These are phyloP conservation scores for Aspergillus glaucus DNA, from an alignment of 2,329 filamentous ascomycete genomes.

Conservation along the genomic window DNA sequence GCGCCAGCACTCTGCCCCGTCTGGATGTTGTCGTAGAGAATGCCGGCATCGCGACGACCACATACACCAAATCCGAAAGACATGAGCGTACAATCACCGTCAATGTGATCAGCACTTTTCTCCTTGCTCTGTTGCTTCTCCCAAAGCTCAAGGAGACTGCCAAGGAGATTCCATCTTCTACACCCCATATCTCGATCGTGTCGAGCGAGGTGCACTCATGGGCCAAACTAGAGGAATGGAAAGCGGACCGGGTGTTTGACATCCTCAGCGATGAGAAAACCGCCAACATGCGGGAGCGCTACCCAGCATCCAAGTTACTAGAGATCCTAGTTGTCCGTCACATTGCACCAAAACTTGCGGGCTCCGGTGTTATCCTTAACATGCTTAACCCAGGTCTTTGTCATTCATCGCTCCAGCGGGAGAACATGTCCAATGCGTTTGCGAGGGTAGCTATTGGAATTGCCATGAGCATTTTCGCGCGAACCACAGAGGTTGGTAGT, in stretches of 20 bases:
- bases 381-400: slow-evolving; percentile 50
- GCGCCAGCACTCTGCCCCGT: slow-evolving; percentile 22
- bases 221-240: slow-evolving; percentile 33
- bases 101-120: slow-evolving; percentile 50
- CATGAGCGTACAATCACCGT: slow-evolving; percentile 47
- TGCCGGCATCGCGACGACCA: slow-evolving; percentile 35
- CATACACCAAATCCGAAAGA: slow-evolving; percentile 28
- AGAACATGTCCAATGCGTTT: slow-evolving; percentile 18
- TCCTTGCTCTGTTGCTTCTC: slow-evolving; percentile 46
- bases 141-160: slow-evolving; percentile 46
- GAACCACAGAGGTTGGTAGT: slow-evolving; percentile 44
- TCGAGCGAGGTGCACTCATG: slow-evolving; percentile 40
- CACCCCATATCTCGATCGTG: slow-evolving; percentile 30
- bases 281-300: slow-evolving; percentile 37
- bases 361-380: slow-evolving; percentile 43
- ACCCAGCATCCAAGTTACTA: slow-evolving; percentile 44
- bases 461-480: slow-evolving; percentile 25
- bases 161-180: slow-evolving; percentile 21
- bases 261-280: slow-evolving; percentile 30
- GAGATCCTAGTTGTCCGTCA: slow-evolving; percentile 42
- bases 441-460: slow-evolving; percentile 21
- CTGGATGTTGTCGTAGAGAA: slow-evolving; percentile 38
- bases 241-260: slow-evolving; percentile 30
- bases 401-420: slow-evolving; percentile 40
- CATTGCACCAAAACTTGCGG: slow-evolving; percentile 24